Percentiles rank a stretch among this genome's conserved stretches.
Conservation (phyloP, 306 rosid genomes). For the Citrullus amarus region DNA sequence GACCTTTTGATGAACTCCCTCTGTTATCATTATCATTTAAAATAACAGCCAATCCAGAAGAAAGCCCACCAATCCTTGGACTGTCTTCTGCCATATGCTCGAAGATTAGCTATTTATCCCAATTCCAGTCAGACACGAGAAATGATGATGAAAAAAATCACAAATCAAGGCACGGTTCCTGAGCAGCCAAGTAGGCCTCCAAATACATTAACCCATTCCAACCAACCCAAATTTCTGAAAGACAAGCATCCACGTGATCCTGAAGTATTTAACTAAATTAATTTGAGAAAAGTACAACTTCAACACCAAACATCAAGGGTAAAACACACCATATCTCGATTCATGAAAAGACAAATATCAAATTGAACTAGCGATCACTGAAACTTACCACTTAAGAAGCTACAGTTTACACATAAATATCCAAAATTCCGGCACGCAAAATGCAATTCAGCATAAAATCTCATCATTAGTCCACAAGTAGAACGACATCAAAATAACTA, state of each 20-base stretch:
- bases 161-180: constrained; percentile 21
- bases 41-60: constrained; percentile 89
- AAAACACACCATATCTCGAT: background rate
- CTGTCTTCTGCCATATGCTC: constrained; percentile 60
- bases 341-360: background rate
- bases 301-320: background rate
- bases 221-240: constrained; percentile 18
- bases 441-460: background rate
- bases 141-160: constrained; percentile 18
- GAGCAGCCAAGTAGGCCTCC: constrained; percentile 1
- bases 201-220: constrained; percentile 10
- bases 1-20: constrained; percentile 43
- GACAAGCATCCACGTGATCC: constrained; percentile 19
- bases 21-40: constrained; percentile 46
- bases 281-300: background rate
- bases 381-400: background rate
- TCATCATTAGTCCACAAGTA: background rate
- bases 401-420: background rate
- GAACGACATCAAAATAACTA: background rate
- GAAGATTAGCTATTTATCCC: constrained; percentile 21
- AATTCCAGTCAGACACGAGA: constrained; percentile 17
- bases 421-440: background rate
- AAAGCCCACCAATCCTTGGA: constrained; percentile 68
- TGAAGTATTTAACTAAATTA: constrained; percentile 9
- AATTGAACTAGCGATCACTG: background rate